Conservation (phyloP, 805 yeast genomes). For the Helenozyma rhizophorensis region DNA sequence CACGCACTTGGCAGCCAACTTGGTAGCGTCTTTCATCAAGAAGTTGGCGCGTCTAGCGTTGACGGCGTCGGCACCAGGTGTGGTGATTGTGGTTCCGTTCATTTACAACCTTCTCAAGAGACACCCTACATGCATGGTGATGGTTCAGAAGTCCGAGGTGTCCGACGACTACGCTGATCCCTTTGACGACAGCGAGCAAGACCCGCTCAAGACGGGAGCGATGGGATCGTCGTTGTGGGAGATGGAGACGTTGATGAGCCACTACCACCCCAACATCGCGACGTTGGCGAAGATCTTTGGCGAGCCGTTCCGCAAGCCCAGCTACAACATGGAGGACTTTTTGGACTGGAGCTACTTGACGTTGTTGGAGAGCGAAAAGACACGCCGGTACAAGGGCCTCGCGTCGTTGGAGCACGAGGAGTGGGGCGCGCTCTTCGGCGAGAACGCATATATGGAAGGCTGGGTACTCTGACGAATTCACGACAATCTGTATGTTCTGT, state of each 20-base stretch:
- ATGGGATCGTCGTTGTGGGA: slow-evolving; percentile 91
- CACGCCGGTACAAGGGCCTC: slow-evolving; percentile 62
- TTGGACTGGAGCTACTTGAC: slow-evolving; percentile 82
- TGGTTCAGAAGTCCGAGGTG: slow-evolving; percentile 57
- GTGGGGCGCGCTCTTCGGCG: slow-evolving; percentile 35
- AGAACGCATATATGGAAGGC: slow-evolving; percentile 12
- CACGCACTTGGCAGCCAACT: slow-evolving; percentile 76
- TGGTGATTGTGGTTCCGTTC: slow-evolving; percentile 85
- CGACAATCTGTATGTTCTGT: too few relatives aligned
- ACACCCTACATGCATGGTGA: slow-evolving; percentile 91
- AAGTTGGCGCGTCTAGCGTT: slow-evolving; percentile 70
- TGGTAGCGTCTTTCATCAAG: slow-evolving; percentile 89
- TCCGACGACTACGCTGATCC: slow-evolving; percentile 51
- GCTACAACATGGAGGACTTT: slow-evolving; percentile 90
- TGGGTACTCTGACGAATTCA: slow-evolving; percentile 17
- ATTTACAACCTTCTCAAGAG: slow-evolving; percentile 82
- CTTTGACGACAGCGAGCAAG: slow-evolving; percentile 54
- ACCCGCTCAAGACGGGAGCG: slow-evolving; percentile 79
- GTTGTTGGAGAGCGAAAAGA: slow-evolving; percentile 57
- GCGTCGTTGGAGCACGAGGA: slow-evolving; percentile 76
- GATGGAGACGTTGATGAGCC: slow-evolving; percentile 68
- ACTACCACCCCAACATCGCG: slow-evolving; percentile 94
- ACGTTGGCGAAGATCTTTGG: slow-evolving; percentile 82
- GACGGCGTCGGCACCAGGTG: slow-evolving; percentile 82
- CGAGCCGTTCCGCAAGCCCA: slow-evolving; percentile 85